A percentile compares a stretch with the other conserved stretches of the same genome.
Conservation (phyloP, 305 asterid species). For the Euphrasia arctica region DNA sequence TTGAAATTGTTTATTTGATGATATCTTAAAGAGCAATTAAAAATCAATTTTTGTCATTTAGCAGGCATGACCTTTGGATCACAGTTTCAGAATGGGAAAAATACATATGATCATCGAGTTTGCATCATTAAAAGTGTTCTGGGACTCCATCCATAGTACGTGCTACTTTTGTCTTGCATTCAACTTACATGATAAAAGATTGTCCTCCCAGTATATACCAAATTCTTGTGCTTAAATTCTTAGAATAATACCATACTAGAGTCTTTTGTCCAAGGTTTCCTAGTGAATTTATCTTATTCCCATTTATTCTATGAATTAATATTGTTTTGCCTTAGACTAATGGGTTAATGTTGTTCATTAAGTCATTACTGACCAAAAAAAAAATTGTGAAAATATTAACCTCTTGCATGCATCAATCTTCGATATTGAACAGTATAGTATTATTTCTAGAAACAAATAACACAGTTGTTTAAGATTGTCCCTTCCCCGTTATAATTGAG, state of each 20-base stretch:
- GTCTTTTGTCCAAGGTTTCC: constrained; percentile 10
- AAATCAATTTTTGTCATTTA: constrained; percentile 3
- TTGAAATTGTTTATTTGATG: neutral
- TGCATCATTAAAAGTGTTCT: neutral
- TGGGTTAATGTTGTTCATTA: neutral
- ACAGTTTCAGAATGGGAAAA: constrained; percentile 8
- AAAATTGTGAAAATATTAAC: neutral
- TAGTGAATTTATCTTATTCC: neutral
- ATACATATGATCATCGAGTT: constrained; percentile 3
- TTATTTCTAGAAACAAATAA: neutral
- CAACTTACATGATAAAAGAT: constrained; percentile 11
- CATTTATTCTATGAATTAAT: neutral
- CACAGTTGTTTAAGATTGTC: constrained; percentile 1
- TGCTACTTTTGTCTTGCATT: neutral
- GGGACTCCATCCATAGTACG: constrained; percentile 1
- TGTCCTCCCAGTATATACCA: constrained; percentile 5
- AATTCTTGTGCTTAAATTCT: constrained; percentile 9
- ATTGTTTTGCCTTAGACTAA: too few relatives aligned
- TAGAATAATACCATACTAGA: constrained; percentile 6
- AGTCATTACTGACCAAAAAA: constrained; percentile 4
- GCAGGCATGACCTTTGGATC: constrained; percentile 15
- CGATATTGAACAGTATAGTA: constrained; percentile 7
- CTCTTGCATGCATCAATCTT: constrained; percentile 7
- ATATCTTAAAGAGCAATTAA: constrained; percentile 15
- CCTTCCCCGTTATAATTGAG: neutral